Evolutionary conservation across 352 stramenopile genomes (phyloP).

Genomic region (Pythium myriotylum): DNA sequence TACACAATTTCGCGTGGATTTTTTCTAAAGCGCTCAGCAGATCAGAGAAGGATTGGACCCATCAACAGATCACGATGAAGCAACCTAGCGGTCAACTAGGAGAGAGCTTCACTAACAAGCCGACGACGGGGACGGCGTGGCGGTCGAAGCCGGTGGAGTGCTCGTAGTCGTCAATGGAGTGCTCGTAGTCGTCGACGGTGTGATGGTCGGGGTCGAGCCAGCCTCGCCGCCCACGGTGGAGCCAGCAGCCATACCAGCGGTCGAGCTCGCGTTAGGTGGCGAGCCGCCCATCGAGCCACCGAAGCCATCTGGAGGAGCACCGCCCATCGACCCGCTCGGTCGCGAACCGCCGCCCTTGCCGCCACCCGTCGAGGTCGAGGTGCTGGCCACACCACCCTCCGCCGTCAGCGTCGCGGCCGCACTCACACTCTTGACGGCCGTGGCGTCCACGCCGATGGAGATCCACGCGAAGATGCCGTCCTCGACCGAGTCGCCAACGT

Average conservation of each 20-base stretch:
- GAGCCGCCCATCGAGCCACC: not conserved
- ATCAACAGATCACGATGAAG: too few species aligned
- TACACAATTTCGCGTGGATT: too few species aligned
- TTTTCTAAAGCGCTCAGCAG: too few species aligned
- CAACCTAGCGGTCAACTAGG: too few species aligned
- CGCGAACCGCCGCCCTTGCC: not conserved
- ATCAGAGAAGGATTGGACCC: too few species aligned
- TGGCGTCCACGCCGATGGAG: constrained; percentile 36
- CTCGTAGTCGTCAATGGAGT: not conserved
- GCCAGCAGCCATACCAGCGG: not conserved
- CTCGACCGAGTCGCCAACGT: constrained; percentile 31
- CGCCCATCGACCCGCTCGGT: not conserved
- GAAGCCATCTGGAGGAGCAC: not conserved
- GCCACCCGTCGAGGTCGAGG: not conserved
- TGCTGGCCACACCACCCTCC: constrained; percentile 7
- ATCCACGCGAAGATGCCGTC: constrained; percentile 36
- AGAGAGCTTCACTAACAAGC: not conserved
- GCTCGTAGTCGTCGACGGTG: not conserved
- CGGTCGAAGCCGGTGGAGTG: too few species aligned
- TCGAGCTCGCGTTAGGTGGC: not conserved
- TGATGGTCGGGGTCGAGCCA: not conserved
- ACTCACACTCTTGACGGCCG: constrained; percentile 22
- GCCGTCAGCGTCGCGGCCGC: constrained; percentile 28
- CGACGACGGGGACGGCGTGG: not conserved
- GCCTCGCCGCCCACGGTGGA: not conserved